These are phyloP conservation scores for Paramecium caudatum DNA, from an alignment of 73 alveolate species.

Conservation along the genomic window DNA sequence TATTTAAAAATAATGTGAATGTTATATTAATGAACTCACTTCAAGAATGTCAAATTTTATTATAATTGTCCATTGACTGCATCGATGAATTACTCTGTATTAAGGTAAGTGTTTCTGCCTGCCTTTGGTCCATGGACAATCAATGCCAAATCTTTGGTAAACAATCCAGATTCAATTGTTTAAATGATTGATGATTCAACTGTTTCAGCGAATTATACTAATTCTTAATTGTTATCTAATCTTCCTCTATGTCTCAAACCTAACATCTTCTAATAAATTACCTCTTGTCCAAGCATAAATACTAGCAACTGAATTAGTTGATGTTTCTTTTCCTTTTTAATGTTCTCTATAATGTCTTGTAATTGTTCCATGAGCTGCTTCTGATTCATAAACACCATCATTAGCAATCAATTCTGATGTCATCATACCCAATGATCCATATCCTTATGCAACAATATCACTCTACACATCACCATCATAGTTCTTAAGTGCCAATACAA, in stretches of 20 bases:
- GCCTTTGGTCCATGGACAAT: constrained; percentile 80
- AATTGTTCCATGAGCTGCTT: constrained; percentile 96
- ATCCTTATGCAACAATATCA: constrained; percentile 93
- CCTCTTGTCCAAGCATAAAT: constrained; percentile 95
- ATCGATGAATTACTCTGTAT: constrained; percentile 76
- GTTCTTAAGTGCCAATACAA: constrained; percentile 93
- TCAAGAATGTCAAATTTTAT: constrained; percentile 30
- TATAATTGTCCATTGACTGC: constrained; percentile 71
- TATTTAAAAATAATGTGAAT: too few relatives aligned
- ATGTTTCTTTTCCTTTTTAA: constrained; percentile 88
- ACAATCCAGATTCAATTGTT: constrained; percentile 86
- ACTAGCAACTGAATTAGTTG: constrained; percentile 91
- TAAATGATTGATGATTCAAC: constrained; percentile 84
- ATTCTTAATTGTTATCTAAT: constrained; percentile 81
- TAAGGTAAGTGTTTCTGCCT: constrained; percentile 54
- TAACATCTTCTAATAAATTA: neutral
- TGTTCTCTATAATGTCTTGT: constrained; percentile 92
- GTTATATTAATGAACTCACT: too few relatives aligned
- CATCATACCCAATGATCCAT: constrained; percentile 92
- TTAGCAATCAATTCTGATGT: constrained; percentile 86
- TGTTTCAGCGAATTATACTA: constrained; percentile 77
- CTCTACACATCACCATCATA: constrained; percentile 93
- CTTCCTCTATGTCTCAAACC: constrained; percentile 87
- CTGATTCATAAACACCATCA: constrained; percentile 89
- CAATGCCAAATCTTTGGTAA: constrained; percentile 93